These are phyloP conservation scores for Calonectria pteridis DNA, from an alignment of 2,329 filamentous ascomycete species.

Conservation along the genomic window DNA sequence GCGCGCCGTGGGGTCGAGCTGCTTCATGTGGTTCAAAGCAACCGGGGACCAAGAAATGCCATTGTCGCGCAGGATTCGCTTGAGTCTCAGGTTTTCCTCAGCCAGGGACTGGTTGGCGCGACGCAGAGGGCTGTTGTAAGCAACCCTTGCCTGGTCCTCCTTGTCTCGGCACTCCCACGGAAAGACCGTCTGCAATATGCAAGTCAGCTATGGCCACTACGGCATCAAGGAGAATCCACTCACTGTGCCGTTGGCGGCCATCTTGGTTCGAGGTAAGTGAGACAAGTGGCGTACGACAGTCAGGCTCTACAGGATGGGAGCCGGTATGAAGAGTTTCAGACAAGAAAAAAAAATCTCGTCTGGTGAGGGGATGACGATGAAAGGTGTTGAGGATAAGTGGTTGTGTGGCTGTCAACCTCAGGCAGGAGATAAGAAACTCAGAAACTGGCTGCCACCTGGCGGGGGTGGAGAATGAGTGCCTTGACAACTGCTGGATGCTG, in stretches of 20 bases:
- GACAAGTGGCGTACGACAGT: constrained; percentile 18
- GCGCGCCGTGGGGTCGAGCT: constrained; percentile 47
- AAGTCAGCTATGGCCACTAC: constrained; percentile 15
- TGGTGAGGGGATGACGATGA: constrained; percentile 1
- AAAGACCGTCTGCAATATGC: constrained; percentile 45
- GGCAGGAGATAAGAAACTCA: constrained; percentile 21
- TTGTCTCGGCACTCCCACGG: constrained; percentile 67
- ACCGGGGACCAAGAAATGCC: constrained; percentile 63
- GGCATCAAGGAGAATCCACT: constrained; percentile 21
- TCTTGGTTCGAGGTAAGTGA: constrained; percentile 22
- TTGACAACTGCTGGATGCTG: constrained; percentile 1
- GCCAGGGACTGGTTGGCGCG: constrained; percentile 58
- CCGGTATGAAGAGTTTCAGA: constrained; percentile 9
- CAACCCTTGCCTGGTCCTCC: constrained; percentile 61
- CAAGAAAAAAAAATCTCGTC: not conserved
- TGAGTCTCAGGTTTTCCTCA: constrained; percentile 64
- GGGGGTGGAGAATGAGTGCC: constrained; percentile 6
- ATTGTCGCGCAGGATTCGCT: constrained; percentile 64
- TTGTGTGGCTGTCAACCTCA: constrained; percentile 2
- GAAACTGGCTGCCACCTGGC: constrained; percentile 8
- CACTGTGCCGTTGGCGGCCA: constrained; percentile 37
- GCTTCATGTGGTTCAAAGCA: constrained; percentile 49
- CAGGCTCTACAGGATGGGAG: constrained; percentile 16
- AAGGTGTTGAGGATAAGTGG: constrained; percentile 7
- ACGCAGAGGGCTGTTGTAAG: constrained; percentile 63